These are phyloP conservation scores for Ammopiptanthus mongolicus DNA, from an alignment of 306 rosid species.

Conservation along the genomic window DNA sequence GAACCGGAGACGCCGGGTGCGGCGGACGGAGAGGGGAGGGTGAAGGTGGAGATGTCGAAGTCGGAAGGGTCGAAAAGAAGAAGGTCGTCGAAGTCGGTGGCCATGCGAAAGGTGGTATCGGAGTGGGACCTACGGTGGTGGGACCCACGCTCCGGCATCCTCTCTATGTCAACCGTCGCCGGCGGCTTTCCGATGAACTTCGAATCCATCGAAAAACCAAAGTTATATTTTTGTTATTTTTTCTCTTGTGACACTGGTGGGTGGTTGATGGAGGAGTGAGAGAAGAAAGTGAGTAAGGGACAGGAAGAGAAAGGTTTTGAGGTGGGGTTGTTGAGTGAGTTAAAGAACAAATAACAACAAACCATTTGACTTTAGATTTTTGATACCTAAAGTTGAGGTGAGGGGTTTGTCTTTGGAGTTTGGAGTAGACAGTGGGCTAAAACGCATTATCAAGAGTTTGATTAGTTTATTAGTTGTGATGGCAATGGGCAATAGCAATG, in stretches of 20 bases:
- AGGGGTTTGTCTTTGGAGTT: background rate
- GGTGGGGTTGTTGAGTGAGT: background rate
- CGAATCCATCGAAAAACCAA: conserved; percentile 30
- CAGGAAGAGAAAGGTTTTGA: background rate
- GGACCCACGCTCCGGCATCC: conserved; percentile 85
- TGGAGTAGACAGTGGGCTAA: background rate
- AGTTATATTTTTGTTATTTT: too few relatives aligned
- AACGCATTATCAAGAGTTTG: background rate
- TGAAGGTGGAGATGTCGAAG: conserved; percentile 65
- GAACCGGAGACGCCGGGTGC: background rate
- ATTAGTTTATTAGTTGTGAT: background rate
- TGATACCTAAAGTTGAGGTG: background rate
- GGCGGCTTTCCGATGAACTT: conserved; percentile 46
- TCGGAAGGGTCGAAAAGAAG: conserved; percentile 90
- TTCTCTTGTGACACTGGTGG: too few relatives aligned
- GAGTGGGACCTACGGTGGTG: conserved; percentile 94
- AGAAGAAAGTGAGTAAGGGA: background rate
- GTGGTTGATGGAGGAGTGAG: background rate
- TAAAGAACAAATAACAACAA: background rate
- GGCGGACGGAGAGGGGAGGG: conserved; percentile 35
- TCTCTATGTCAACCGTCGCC: conserved; percentile 50
- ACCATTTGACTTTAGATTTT: background rate
- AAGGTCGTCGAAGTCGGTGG: conserved; percentile 77
- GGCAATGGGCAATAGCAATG: background rate
- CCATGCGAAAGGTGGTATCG: conserved; percentile 76